Evolutionary conservation across 2,329 filamentous ascomycete genomes (phyloP), one percentile per base, ranked within the genome.

Genomic region (Colletotrichum trifolii): DNA sequence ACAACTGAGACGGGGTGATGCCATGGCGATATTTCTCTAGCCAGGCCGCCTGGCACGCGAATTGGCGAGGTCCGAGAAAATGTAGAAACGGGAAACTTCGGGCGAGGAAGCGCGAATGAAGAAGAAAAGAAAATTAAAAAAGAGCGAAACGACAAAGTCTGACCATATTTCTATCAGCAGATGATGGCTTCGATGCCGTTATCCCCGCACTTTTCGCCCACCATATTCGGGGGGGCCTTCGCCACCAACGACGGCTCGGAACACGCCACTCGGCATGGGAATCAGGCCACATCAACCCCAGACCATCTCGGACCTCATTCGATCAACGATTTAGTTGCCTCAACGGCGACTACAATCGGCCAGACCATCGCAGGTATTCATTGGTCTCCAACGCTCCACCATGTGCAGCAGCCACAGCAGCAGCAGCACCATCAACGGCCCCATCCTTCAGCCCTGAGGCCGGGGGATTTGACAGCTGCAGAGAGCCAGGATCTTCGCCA

Each of bases 141-240:
- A 46, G 42, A 49, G 43, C 33, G 46, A 15, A 15, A 45, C 39
- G 48, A 35, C 46, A 54, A 62, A 38, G 53, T 57, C 58, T 66
- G 59, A 66, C 59, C 47, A 63, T 56, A 57, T 63, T 53, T 66
- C 52, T 56, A 60, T 64, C 60, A 67, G 64, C 64, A 67, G 64
- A 56, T 64, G 45, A 64, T 67, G 55, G 60, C 64, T 17, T 60
- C 55, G 54, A 52, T 55, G 49, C 46, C 64, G 54, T 42, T 67
- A 36, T 55, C 64, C 49, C 60, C 64, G 60, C 60, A 64, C 49
- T 64, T 64, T 42, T 40, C 49, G 38, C 60, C 64, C 50, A 50
- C 46, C 17, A 33, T 48, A 25, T 57, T 64, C 59, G 64, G 60
- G 54, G 64, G 57, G 50, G 46, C 57, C 42, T 57, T 66, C 59